Evolutionary conservation across 176 grass and related monocot species (phyloP), one percentile per base, ranked within the genome.

Genomic region (Phragmites australis): DNA sequence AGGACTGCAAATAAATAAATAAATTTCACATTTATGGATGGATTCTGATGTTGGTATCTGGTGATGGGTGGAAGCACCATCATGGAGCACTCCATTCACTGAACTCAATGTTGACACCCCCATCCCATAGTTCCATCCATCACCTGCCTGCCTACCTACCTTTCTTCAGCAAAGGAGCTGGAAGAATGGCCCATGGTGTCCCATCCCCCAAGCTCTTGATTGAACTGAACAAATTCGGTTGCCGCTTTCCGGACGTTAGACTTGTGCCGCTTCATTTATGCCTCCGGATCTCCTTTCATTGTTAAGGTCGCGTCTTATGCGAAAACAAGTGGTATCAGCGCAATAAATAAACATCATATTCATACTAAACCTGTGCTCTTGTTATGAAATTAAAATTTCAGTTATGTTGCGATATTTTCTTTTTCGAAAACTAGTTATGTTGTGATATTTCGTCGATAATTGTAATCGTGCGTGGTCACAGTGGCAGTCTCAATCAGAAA

Each of bases 231-330:
- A 74, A 81, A 54, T 55, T 65, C 82, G 72, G 59, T 27, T 70
- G 54, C 78, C 75, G 57, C 82, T 85, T 89, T 89, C 70, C 21
- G 49, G 72, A 66, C 77, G 41, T 51, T 21, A 27, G 56, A 49
- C 46, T 72, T 41, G n/a, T 71, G 77, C 32, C 32, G 48, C 83
- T 66, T 85, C 78, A 85, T 77, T 85, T 89, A 77, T 82, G 65
- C 29, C 16, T 21, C 47, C 27, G 7, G 37, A 76, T 64, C 47
- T 26, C 77, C n/a, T 65, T 65, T 85, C 78, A 52, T 14, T 76
- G 45, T 39, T 64, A 76, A 40, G 17, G 42, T 52, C 62, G 55
- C 39, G 6, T 76, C 13, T 84, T 34, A 61, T 25, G 37, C 21
- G 3, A 34, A 64, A 57, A 70, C 40, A 70, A 45, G 64, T 4